Conservation (phyloP, 345 rosid genomes). For the Pistacia atlantica region DNA sequence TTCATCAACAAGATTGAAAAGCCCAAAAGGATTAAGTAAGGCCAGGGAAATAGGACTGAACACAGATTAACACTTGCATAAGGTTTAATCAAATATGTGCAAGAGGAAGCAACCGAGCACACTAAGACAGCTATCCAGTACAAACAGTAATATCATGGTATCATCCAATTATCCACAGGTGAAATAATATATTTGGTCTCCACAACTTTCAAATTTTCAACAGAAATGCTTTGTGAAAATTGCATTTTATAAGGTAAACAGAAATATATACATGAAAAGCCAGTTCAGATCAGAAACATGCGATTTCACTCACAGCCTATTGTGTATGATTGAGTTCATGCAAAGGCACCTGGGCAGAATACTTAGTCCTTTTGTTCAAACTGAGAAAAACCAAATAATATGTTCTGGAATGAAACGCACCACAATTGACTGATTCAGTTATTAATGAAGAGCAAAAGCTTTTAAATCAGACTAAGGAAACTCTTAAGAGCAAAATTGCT, state of each 20-base stretch:
- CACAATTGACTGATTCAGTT: not conserved
- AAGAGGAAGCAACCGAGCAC: not conserved
- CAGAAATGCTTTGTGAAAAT: too few relatives aligned
- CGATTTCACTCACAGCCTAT: not conserved
- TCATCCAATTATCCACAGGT: not conserved
- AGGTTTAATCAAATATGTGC: not conserved
- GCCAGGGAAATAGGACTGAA: not conserved
- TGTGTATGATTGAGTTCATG: not conserved
- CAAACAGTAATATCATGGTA: not conserved
- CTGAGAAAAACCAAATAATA: not conserved
- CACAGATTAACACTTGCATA: not conserved
- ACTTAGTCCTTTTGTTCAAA: not conserved
- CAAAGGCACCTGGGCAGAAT: not conserved
- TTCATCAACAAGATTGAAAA: conserved; percentile 20
- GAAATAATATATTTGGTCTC: not conserved
- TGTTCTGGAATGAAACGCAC: not conserved
- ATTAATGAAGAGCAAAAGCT: not conserved
- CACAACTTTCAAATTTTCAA: not conserved
- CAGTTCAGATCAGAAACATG: not conserved
- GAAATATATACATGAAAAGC: not conserved
- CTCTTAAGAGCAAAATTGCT: not conserved
- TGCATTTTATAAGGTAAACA: not conserved
- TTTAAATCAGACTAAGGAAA: not conserved
- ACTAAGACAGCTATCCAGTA: not conserved
- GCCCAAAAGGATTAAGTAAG: not conserved